Conservation (phyloP, 2,329 filamentous ascomycete species). For the Plectosphaerella sp. region DNA sequence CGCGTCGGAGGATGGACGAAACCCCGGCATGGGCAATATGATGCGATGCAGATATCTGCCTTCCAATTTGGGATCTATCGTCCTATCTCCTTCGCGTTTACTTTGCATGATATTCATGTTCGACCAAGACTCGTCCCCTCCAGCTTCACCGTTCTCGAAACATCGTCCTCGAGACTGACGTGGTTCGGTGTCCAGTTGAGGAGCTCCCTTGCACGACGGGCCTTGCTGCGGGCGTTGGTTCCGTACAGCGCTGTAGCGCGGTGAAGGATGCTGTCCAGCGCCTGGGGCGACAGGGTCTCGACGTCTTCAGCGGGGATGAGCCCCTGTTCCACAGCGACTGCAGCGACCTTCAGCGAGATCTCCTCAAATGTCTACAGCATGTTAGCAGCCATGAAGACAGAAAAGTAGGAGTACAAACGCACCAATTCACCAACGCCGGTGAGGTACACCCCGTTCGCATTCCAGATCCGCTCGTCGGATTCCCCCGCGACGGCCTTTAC, state of each 20-base stretch:
- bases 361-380: slow-evolving; percentile 20
- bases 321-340: slow-evolving; percentile 19
- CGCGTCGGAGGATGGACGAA: too few species aligned
- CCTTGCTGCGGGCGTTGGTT: slow-evolving; percentile 49
- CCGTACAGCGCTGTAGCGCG: slow-evolving; percentile 49
- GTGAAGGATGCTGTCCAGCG: slow-evolving; percentile 37
- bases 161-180: slow-evolving; percentile 40
- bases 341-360: slow-evolving; percentile 21
- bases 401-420: slow-evolving; percentile 4
- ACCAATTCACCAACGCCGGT: slow-evolving; percentile 21
- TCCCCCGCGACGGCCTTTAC: slow-evolving; percentile 23
- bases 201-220: slow-evolving; percentile 45
- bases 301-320: slow-evolving; percentile 17
- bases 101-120: too few species aligned
- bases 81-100: too few species aligned
- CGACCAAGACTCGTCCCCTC: slow-evolving; percentile 9
- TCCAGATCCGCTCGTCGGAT: slow-evolving; percentile 24
- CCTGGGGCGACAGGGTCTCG: slow-evolving; percentile 27
- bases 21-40: too few species aligned
- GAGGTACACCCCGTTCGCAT: slow-evolving; percentile 32
- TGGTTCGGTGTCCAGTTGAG: slow-evolving; percentile 50
- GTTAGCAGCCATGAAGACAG: background rate
- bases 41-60: too few species aligned
- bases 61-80: too few species aligned
- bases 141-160: slow-evolving; percentile 18